Conservation (phyloP, 148 eudicot genomes). For the Fagopyrum tataricum region DNA sequence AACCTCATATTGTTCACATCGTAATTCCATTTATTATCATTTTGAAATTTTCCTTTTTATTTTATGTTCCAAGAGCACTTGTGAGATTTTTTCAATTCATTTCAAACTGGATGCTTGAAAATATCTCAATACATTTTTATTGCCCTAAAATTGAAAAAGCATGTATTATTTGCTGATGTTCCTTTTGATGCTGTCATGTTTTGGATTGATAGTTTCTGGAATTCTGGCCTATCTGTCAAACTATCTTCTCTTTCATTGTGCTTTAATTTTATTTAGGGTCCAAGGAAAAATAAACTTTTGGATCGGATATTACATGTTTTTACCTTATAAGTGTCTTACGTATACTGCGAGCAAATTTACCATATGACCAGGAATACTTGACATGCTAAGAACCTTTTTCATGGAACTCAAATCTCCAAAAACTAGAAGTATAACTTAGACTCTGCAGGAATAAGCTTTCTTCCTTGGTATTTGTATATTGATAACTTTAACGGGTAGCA, state of each 20-base stretch:
- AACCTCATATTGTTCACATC: not conserved
- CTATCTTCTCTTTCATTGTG: not conserved
- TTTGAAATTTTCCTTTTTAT: not conserved
- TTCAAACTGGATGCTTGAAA: not conserved
- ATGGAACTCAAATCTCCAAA: not conserved
- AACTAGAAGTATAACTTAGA: not conserved
- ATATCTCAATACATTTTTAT: not conserved
- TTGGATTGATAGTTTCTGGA: not conserved
- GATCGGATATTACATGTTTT: too few relatives aligned
- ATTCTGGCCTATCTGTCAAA: not conserved
- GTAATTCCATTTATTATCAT: not conserved
- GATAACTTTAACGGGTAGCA: too few relatives aligned
- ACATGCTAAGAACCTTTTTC: not conserved
- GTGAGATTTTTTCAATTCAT: not conserved
- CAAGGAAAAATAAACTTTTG: too few relatives aligned
- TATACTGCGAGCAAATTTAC: too few relatives aligned
- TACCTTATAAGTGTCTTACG: too few relatives aligned
- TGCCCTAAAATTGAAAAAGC: not conserved
- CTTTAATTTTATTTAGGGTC: not conserved
- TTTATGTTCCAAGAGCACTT: not conserved
- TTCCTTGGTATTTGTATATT: too few relatives aligned
- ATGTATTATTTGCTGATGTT: not conserved
- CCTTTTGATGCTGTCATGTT: not conserved
- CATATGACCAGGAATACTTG: too few relatives aligned
- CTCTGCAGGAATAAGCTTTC: not conserved